Conservation (phyloP, 768 basidiomycete species). For the Cystobasidium onofrii region DNA sequence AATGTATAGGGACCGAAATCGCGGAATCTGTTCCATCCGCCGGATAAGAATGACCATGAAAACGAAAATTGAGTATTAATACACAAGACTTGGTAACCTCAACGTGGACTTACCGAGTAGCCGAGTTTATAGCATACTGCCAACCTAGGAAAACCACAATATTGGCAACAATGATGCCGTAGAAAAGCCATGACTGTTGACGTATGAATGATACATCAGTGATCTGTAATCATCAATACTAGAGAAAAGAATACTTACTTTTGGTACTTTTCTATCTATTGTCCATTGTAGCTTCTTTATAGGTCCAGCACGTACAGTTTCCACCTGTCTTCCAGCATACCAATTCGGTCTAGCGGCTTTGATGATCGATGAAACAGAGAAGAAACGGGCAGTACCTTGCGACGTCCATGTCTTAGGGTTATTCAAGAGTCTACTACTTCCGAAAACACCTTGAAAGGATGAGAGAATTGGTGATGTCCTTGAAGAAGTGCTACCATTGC, state of each 20-base stretch:
- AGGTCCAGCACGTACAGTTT: constrained; percentile 4
- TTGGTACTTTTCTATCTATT: constrained; percentile 18
- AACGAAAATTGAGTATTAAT: too few relatives aligned
- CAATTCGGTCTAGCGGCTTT: constrained; percentile 13
- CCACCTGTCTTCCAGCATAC: constrained; percentile 5
- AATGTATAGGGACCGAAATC: constrained; percentile 16
- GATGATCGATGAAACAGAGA: neutral
- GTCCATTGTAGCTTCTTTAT: neutral
- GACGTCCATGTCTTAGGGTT: neutral
- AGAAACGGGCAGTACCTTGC: neutral
- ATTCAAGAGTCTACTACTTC: neutral
- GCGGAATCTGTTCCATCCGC: neutral
- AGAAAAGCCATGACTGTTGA: constrained; percentile 18
- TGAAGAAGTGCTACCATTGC: neutral
- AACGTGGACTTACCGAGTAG: neutral
- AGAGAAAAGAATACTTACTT: neutral
- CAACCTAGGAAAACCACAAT: constrained; percentile 8
- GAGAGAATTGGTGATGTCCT: neutral
- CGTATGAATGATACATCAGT: neutral
- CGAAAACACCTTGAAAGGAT: neutral
- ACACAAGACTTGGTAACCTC: too few relatives aligned
- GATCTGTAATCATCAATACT: neutral
- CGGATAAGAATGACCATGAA: too few relatives aligned
- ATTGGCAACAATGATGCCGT: constrained; percentile 25
- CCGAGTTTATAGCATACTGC: constrained; percentile 8